Conservation (phyloP, 306 rosid genomes). For the Potentilla sterilis region DNA sequence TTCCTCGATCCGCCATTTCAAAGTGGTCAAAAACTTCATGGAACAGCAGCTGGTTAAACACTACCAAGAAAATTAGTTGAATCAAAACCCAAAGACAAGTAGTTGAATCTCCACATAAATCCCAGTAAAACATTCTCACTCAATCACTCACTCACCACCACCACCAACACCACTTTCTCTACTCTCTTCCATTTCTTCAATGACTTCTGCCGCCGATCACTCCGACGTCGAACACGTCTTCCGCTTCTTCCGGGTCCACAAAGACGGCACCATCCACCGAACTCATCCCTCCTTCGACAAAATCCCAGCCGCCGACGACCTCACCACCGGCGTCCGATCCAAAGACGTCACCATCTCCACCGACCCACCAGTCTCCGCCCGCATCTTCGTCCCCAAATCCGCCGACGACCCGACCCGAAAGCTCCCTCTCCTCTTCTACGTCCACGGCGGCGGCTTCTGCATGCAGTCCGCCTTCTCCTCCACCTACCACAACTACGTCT, state of each 20-base stretch:
- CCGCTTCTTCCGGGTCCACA: conserved; percentile 31
- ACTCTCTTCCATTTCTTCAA: background rate
- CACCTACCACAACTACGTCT: conserved; percentile 24
- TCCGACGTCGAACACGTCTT: conserved; percentile 5
- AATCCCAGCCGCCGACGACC: conserved; percentile 32
- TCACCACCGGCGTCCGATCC: conserved; percentile 17
- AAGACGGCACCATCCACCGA: background rate
- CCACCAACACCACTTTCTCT: background rate
- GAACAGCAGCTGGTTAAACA: background rate
- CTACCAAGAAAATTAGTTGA: background rate
- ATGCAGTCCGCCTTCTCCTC: conserved; percentile 32
- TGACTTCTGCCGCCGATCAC: background rate
- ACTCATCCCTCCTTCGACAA: background rate
- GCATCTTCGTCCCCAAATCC: conserved; percentile 29
- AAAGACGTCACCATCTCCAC: conserved; percentile 34
- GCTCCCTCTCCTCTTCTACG: conserved; percentile 32
- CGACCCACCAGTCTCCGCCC: conserved; percentile 33
- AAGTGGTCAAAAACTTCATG: background rate
- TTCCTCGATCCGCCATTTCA: background rate
- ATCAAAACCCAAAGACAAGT: background rate
- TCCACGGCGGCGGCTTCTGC: conserved; percentile 50
- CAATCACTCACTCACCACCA: background rate
- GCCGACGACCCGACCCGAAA: conserved; percentile 2
- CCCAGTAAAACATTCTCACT: background rate
- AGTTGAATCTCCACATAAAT: background rate